Conservation (phyloP, 2,329 filamentous ascomycete species). For the Monosporascus sp. region DNA sequence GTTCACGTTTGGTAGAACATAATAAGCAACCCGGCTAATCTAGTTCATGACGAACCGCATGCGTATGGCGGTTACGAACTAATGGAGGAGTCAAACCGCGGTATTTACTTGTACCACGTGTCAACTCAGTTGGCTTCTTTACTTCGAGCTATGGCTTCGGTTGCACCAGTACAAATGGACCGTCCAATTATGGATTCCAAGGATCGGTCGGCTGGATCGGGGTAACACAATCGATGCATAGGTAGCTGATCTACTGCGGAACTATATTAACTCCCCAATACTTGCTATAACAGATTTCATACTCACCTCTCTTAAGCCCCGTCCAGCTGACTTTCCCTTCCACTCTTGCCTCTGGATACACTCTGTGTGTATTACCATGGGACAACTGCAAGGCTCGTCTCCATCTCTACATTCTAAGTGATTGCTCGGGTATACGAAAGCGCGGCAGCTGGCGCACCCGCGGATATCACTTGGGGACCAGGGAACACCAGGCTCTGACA, state of each 20-base stretch:
- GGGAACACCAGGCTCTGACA: neutral
- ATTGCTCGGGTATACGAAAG: too few species aligned
- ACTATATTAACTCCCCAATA: neutral
- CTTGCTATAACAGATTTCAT: neutral
- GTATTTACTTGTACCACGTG: neutral
- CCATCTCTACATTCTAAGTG: neutral
- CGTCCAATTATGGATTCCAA: neutral
- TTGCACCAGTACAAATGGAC: neutral
- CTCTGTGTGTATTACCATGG: constrained; percentile 5
- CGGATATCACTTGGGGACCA: neutral
- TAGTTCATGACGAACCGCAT: neutral
- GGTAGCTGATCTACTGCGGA: neutral
- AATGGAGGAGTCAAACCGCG: neutral
- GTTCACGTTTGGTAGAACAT: neutral
- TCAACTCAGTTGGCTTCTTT: neutral
- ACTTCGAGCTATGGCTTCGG: neutral
- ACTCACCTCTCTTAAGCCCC: neutral
- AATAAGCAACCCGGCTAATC: neutral
- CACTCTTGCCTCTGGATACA: constrained; percentile 2
- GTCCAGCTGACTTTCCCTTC: neutral
- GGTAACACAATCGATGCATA: neutral
- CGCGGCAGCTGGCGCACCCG: too few species aligned
- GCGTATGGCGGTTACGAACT: too few species aligned
- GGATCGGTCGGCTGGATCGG: neutral
- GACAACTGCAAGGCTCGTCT: constrained; percentile 1